A percentile compares a stretch with the other conserved stretches of the same genome.
Evolutionary conservation across 2,329 filamentous ascomycete species (phyloP).

Genomic region (Apiospora sp.): DNA sequence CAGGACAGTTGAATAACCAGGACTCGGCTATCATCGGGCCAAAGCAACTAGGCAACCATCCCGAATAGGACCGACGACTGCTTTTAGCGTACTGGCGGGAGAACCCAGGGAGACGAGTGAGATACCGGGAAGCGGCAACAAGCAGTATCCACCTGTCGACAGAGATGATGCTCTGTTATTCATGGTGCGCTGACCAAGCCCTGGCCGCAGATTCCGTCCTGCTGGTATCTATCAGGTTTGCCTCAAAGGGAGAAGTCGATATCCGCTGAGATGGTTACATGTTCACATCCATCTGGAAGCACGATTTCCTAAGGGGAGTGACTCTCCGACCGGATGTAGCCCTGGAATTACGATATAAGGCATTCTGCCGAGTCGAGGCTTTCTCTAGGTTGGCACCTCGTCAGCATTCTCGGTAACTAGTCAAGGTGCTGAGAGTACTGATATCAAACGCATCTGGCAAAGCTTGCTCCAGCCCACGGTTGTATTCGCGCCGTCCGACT

Average conservation of each 20-base stretch:
- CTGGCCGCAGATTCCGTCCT: conserved; percentile 43
- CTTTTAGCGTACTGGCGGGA: conserved; percentile 4
- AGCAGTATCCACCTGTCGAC: conserved; percentile 27
- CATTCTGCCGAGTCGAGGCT: conserved; percentile 33
- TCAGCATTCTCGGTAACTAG: conserved; percentile 26
- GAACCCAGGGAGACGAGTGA: conserved; percentile 23
- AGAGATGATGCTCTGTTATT: conserved; percentile 30
- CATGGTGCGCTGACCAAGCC: conserved; percentile 41
- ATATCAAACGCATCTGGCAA: conserved; percentile 38
- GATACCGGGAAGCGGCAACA: not conserved
- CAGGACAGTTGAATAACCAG: too few species aligned
- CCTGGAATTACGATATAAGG: conserved; percentile 35
- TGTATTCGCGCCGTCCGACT: too few species aligned
- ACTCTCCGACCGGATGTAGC: conserved; percentile 33
- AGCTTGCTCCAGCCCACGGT: conserved; percentile 47
- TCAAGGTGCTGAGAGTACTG: conserved; percentile 26
- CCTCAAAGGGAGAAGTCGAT: too few species aligned
- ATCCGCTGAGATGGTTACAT: conserved; percentile 24
- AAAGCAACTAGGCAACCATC: too few species aligned
- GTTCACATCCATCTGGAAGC: conserved; percentile 33
- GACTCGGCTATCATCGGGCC: conserved; percentile 29
- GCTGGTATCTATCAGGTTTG: too few species aligned
- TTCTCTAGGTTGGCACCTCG: conserved; percentile 27
- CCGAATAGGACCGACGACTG: too few species aligned
- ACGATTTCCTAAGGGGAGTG: not conserved